Evolutionary conservation across 805 yeast genomes (phyloP).

Genomic region (Saturnispora bothae): DNA sequence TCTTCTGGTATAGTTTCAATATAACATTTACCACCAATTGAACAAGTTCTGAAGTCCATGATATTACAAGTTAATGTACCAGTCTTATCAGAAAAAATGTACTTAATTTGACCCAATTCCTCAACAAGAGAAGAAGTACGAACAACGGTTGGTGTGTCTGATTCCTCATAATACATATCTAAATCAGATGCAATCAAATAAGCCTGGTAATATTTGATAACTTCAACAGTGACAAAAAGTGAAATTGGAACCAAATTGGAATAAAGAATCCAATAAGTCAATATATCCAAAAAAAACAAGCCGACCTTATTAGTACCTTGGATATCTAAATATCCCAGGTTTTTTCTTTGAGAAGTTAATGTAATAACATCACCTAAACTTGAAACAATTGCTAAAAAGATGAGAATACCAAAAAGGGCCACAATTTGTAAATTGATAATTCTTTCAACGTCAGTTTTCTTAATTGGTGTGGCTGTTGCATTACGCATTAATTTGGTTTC

Average conservation of each 20-base stretch:
- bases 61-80: slow-evolving; percentile 94
- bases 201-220: slow-evolving; percentile 93
- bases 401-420: slow-evolving; percentile 73
- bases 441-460: slow-evolving; percentile 92
- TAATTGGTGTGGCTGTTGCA: slow-evolving; percentile 97
- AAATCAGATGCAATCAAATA: slow-evolving; percentile 87
- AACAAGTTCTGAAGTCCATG: slow-evolving; percentile 91
- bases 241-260: slow-evolving; percentile 98
- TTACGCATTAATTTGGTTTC: slow-evolving; percentile 97
- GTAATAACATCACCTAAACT: slow-evolving; percentile 81
- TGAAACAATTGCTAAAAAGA: slow-evolving; percentile 67
- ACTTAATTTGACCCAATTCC: slow-evolving; percentile 94
- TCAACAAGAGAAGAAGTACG: slow-evolving; percentile 94
- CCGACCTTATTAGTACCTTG: slow-evolving; percentile 58
- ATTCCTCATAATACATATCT: slow-evolving; percentile 78
- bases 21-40: slow-evolving; percentile 88
- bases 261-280: slow-evolving; percentile 93
- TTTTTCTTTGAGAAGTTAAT: slow-evolving; percentile 39
- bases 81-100: slow-evolving; percentile 93
- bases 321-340: slow-evolving; percentile 54
- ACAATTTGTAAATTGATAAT: slow-evolving; percentile 87
- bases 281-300: slow-evolving; percentile 72
- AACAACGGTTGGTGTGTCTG: slow-evolving; percentile 92
- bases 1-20: slow-evolving; percentile 89
- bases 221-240: slow-evolving; percentile 89